A percentile compares a stretch with the other conserved stretches of the same genome.
phyloP scores from a whole-genome alignment of 805 yeast species.

The Kluyveromyces dobzhanskii region DNA sequence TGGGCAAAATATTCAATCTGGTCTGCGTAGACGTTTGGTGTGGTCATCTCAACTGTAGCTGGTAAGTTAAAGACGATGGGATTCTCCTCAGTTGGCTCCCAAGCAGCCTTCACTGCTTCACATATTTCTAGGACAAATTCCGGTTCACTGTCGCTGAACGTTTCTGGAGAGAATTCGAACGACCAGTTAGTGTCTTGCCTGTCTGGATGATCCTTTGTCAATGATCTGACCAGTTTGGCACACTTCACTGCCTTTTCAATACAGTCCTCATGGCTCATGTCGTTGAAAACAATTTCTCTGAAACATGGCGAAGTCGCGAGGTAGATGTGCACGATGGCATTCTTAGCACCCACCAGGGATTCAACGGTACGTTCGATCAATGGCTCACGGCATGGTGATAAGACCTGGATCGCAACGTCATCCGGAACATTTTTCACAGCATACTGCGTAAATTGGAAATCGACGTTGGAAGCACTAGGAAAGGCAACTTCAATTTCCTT shows the following conservation, averaged over 20 bases:
- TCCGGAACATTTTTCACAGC: conserved; percentile 68
- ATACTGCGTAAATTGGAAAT: conserved; percentile 70
- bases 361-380: conserved; percentile 66
- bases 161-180: conserved; percentile 75
- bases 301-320: conserved; percentile 70
- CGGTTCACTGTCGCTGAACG: conserved; percentile 61
- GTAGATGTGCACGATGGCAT: conserved; percentile 69
- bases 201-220: conserved; percentile 62
- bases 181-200: conserved; percentile 53
- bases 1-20: conserved; percentile 69
- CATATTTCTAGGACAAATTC: conserved; percentile 59
- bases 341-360: conserved; percentile 62
- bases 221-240: conserved; percentile 50
- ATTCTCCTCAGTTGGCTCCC: conserved; percentile 57
- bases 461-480: conserved; percentile 73
- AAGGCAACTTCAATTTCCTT: conserved; percentile 80
- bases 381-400: conserved; percentile 70
- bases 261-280: conserved; percentile 48
- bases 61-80: conserved; percentile 78
- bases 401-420: conserved; percentile 70
- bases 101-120: conserved; percentile 66
- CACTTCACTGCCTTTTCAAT: conserved; percentile 54
- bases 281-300: conserved; percentile 61
- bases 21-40: conserved; percentile 79
- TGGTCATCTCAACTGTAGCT: conserved; percentile 75